Evolutionary conservation across 306 rosid species (phyloP), one percentile per base, ranked within the genome.

Genomic region (Trifolium repens): DNA sequence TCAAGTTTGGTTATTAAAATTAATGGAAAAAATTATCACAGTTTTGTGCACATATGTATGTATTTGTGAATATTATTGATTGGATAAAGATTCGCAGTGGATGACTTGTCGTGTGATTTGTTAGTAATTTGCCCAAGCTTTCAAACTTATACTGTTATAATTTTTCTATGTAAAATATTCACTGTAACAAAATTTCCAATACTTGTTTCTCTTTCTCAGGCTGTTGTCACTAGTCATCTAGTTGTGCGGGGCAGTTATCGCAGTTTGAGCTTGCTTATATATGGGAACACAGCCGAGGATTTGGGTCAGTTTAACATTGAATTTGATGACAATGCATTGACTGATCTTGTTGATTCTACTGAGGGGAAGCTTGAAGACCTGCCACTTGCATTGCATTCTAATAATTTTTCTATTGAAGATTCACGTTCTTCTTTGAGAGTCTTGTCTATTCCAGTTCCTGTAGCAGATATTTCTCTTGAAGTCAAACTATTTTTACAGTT

Each of bases 181-280:
- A 32, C 59, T 69, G 37, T 26, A 50, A 79, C 72, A 57, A 62
- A 34, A 35, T 62, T 61, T 67, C 65, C 34, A 53, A 46, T 43
- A 32, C 26, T 74, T 58, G 37, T 76, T 59, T 75, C 57, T 85
- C 67, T 67, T 81, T 74, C 80, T 79, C 89, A 92, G 98, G 98
- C 97, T 80, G 88, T 96, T 83, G 96, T 96, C 63, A 89, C 98
- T 60, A 92, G 86, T 82, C 99, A 96, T 85, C 86, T 96, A 79
- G 93, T 96, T 85, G 99, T 96, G 42, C 87, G 99, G 82, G 99
- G 98, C 47, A 96, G 98, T 83, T 96, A 92, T 78, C 96, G 99
- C 78, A 92, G 99, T 83, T 85, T 96, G 82, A 96, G 93, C 81
- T 83, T 96, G 86, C 93, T 92, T 72, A 87, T 92, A 78, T 96